A percentile compares a stretch with the other conserved stretches of the same genome.
phyloP scores from a whole-genome alignment of 441 rosid species.

The Melastoma candidum region DNA sequence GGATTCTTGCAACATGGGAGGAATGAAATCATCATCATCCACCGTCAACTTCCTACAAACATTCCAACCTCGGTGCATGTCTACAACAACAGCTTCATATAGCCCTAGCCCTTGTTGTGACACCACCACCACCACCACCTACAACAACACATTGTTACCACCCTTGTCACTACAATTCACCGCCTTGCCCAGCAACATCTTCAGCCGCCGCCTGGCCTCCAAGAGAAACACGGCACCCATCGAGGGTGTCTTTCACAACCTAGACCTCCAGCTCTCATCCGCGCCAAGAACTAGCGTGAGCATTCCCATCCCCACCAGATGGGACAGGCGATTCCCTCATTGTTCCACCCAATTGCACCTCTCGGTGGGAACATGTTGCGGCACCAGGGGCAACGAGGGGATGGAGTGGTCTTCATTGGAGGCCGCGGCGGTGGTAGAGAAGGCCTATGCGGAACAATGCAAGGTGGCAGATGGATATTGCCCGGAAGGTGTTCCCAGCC shows the following conservation, averaged over 20 bases:
- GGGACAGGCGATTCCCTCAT: not conserved
- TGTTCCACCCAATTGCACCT: not conserved
- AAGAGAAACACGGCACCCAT: not conserved
- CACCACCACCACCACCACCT: not conserved
- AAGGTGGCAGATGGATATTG: conserved; percentile 12
- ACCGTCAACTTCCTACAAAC: not conserved
- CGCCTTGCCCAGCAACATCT: not conserved
- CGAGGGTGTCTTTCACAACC: conserved; percentile 1
- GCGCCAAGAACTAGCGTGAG: not conserved
- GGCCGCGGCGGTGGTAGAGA: conserved; percentile 7
- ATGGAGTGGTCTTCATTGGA: not conserved
- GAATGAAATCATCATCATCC: conserved; percentile 7
- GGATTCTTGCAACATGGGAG: conserved; percentile 13
- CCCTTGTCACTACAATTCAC: not conserved
- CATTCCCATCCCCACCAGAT: not conserved
- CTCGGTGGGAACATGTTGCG: not conserved
- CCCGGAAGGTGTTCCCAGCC: not conserved
- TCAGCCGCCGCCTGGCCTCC: not conserved
- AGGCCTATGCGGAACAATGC: conserved; percentile 3
- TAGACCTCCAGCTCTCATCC: conserved; percentile 15
- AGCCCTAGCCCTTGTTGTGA: conserved; percentile 12
- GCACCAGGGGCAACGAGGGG: not conserved
- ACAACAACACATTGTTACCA: too few species aligned
- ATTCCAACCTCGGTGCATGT: conserved; percentile 11
- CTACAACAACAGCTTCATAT: conserved; percentile 8